phyloP scores from a whole-genome alignment of 768 basidiomycete genomes.

The Boletus sensibilis region DNA sequence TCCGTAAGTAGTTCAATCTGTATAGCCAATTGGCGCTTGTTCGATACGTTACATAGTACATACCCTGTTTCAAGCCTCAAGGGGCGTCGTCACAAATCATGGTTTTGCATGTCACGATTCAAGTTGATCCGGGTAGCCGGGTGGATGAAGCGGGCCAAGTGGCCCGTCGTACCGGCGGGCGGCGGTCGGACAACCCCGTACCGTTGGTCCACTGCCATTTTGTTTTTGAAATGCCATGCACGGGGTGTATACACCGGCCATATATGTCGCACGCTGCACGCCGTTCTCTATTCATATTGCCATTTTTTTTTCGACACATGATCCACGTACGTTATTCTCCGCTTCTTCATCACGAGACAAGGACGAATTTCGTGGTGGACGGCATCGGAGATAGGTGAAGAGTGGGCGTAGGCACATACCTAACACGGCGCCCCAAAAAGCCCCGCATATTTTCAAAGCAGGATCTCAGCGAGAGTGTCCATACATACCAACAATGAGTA shows the following conservation, averaged over 20 bases:
- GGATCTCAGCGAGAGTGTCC: background rate
- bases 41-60: too few species aligned
- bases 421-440: background rate
- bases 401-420: too few species aligned
- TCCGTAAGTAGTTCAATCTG: too few species aligned
- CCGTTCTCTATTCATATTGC: background rate
- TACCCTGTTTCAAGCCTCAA: background rate
- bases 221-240: background rate
- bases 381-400: background rate
- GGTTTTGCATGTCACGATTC: background rate
- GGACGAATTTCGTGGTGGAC: background rate
- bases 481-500: background rate
- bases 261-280: background rate
- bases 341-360: background rate
- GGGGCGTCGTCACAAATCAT: background rate
- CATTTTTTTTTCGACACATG: background rate
- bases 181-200: background rate
- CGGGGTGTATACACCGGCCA: background rate
- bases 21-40: too few species aligned
- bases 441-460: too few species aligned
- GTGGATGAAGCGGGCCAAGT: background rate
- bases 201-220: background rate
- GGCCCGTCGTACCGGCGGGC: background rate
- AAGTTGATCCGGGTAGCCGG: background rate
- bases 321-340: background rate